Evolutionary conservation across 2,329 filamentous ascomycete species (phyloP).

Genomic region (Cladophialophora bantiana): DNA sequence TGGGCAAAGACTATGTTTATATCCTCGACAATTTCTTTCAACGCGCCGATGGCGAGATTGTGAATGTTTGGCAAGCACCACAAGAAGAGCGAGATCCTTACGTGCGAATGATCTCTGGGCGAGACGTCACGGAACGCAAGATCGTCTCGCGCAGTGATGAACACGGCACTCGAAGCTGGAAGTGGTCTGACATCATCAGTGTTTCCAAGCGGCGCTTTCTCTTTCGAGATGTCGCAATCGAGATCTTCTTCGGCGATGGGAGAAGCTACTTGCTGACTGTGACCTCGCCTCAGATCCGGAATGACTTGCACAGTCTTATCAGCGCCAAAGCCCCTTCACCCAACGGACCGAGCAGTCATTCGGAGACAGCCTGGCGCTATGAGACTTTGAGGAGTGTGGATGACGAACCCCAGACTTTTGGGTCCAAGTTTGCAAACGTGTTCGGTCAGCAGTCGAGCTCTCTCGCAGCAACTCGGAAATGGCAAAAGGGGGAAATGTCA

Average conservation of each 20-base stretch:
- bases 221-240: conserved; percentile 94
- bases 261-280: conserved; percentile 92
- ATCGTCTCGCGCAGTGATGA: conserved; percentile 61
- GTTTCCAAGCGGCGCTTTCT: conserved; percentile 95
- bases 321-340: conserved; percentile 71
- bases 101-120: conserved; percentile 87
- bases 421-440: conserved; percentile 88
- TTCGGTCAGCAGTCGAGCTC: conserved; percentile 83
- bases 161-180: conserved; percentile 88
- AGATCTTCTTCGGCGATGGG: conserved; percentile 96
- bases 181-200: conserved; percentile 91
- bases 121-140: conserved; percentile 68
- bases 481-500: conserved; percentile 93
- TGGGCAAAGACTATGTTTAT: conserved; percentile 91
- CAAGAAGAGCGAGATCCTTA: conserved; percentile 93
- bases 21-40: conserved; percentile 98
- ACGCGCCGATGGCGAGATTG: conserved; percentile 91
- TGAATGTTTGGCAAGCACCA: conserved; percentile 94
- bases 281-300: conserved; percentile 73
- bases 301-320: conserved; percentile 81
- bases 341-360: conserved; percentile 69
- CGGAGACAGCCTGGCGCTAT: conserved; percentile 89
- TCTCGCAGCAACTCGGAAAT: conserved; percentile 84
- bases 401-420: conserved; percentile 71
- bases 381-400: conserved; percentile 78